Conservation (phyloP, 352 stramenopile species). For the Thalassiosira delicatula region DNA sequence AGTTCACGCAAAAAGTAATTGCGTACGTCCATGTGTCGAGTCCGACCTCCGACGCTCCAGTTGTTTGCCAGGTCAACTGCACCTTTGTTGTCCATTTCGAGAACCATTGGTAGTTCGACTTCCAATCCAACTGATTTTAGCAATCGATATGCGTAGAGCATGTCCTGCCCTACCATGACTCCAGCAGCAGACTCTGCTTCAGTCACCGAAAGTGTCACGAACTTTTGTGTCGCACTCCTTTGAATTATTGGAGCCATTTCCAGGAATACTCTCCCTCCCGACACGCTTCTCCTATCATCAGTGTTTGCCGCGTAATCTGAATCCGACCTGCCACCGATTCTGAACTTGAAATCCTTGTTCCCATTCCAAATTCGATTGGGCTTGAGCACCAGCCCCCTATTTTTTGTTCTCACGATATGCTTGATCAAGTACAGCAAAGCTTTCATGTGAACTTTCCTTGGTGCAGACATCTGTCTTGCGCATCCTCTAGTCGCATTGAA, state of each 20-base stretch:
- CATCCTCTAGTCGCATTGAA: conserved; percentile 29
- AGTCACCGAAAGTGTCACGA: conserved; percentile 5
- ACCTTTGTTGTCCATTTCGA: neutral
- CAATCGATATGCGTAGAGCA: conserved; percentile 14
- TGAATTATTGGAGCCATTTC: conserved; percentile 13
- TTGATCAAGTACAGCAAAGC: conserved; percentile 4
- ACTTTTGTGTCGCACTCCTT: conserved; percentile 5
- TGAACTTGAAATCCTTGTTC: conserved; percentile 7
- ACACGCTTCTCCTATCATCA: conserved; percentile 32
- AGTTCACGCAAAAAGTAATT: neutral
- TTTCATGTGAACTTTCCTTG: conserved; percentile 16
- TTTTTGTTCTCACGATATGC: conserved; percentile 2
- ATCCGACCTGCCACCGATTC: conserved; percentile 12
- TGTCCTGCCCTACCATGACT: conserved; percentile 19
- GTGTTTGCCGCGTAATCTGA: conserved; percentile 26
- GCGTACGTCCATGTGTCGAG: conserved; percentile 46
- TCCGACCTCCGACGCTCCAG: conserved; percentile 19
- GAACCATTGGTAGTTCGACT: conserved; percentile 24
- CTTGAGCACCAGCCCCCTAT: neutral
- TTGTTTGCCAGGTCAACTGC: conserved; percentile 25
- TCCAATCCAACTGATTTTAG: conserved; percentile 17
- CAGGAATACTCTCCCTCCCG: conserved; percentile 6
- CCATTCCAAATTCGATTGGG: conserved; percentile 11
- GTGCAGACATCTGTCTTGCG: too few relatives aligned
- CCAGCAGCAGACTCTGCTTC: conserved; percentile 16